Evolutionary conservation across 768 basidiomycete genomes (phyloP), one percentile per base, ranked within the genome.

Genomic region (Chiua virens): DNA sequence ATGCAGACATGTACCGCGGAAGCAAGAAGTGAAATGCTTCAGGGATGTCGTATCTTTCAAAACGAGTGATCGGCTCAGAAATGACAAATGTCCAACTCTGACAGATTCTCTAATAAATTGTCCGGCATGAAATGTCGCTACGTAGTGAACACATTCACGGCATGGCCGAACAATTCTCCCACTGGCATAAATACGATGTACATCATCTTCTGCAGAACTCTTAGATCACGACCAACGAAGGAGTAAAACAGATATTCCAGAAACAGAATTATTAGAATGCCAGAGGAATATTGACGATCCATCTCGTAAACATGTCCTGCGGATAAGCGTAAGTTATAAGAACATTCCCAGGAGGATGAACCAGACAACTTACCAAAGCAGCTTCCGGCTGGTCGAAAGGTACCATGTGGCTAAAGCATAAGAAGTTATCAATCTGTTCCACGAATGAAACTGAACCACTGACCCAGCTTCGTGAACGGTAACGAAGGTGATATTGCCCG

Each of bases 351-450:
- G 15, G 18, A 22, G 2, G 42, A 39, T 9, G 14, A 27, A 13
- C 2, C 34, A 1, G 36, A 51, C 6, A 27, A 64, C 84, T 43
- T 60, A 87, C 92, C 65, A 92, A 72, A 40, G 92, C 83, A 36
- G 85, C 93, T 61, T 90, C 88, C 2, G 93, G 88, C 63, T 95
- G 92, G 69, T 98, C 92, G 62, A 79, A 85, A 5, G 93, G 92
- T 8, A 91, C 91, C 92, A 93, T 89, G 65, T 92, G 90, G 32
- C 89, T 90, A 59, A 7, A 52, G 54, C 55, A 40, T 34, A 48
- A 42, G 36, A 49, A 49, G n/a, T 4, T 4, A 46, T 63, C 37
- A 64, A 23, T 9, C 17, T 2, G 17, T 22, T 39, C 36, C 10
- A 8, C 8, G 1, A 10, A 21, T 47, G 38, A 43, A 4, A 17